A percentile compares a stretch with the other conserved stretches of the same genome.
These are phyloP conservation scores for Dipteronia sinensis DNA, from an alignment of 345 rosid species.

Conservation along the genomic window DNA sequence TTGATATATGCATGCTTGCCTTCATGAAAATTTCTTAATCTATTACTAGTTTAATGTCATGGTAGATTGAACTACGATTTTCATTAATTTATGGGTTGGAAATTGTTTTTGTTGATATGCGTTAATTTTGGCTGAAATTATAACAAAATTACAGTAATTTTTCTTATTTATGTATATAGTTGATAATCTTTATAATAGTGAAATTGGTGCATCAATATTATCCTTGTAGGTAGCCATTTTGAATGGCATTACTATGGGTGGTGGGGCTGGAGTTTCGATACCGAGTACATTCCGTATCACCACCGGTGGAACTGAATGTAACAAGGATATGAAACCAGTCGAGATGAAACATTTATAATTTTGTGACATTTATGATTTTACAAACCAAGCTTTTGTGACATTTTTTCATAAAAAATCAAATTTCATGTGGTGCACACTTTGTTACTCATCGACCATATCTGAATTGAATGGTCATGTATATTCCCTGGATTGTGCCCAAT, in stretches of 20 bases:
- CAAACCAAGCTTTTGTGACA: too few species aligned
- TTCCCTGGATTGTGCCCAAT: too few species aligned
- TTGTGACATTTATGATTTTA: too few species aligned
- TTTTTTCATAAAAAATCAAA: too few species aligned
- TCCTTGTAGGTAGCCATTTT: conserved; percentile 71
- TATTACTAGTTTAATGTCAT: not conserved
- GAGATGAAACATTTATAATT: too few species aligned
- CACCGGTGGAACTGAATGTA: conserved; percentile 74
- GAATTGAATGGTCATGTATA: too few species aligned
- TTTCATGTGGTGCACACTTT: too few species aligned
- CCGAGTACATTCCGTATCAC: conserved; percentile 90
- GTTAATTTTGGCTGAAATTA: not conserved
- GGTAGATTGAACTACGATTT: not conserved
- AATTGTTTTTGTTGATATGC: not conserved
- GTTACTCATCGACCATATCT: too few species aligned
- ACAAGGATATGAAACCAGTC: not conserved
- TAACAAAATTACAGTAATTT: not conserved
- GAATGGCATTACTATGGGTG: conserved; percentile 95
- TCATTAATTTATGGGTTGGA: not conserved
- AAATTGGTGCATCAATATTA: not conserved
- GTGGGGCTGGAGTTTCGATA: conserved; percentile 92
- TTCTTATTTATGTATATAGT: not conserved
- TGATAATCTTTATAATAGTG: not conserved
- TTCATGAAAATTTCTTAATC: not conserved
- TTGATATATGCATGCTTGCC: not conserved